These are phyloP conservation scores for Fragaria ananassa DNA, from an alignment of 306 rosid genomes.

Conservation along the genomic window DNA sequence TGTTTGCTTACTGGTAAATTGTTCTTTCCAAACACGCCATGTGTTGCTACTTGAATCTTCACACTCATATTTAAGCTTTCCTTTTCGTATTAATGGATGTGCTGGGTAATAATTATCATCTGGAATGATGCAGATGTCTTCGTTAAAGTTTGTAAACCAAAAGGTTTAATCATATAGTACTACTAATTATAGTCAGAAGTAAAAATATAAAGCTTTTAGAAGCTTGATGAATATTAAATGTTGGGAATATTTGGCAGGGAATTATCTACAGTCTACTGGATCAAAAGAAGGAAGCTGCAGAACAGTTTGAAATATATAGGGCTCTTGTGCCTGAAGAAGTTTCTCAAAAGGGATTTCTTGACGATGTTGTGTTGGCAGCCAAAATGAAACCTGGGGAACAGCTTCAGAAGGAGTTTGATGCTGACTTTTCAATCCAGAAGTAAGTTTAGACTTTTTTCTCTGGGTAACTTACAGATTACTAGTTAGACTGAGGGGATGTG, in stretches of 20 bases:
- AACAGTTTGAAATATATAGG: conserved; percentile 70
- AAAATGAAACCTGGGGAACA: conserved; percentile 48
- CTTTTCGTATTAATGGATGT: neutral
- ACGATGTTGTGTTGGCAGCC: conserved; percentile 72
- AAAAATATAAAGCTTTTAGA: neutral
- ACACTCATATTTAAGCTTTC: neutral
- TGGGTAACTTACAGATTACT: neutral
- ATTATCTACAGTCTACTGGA: conserved; percentile 76
- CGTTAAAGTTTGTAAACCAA: neutral
- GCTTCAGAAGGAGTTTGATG: conserved; percentile 52
- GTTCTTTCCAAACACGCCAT: neutral
- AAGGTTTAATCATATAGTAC: neutral
- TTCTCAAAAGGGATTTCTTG: conserved; percentile 81
- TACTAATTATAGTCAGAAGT: no score
- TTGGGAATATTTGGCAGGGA: conserved; percentile 50
- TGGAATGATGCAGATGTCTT: neutral
- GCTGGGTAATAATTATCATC: neutral
- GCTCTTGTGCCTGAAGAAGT: conserved; percentile 78
- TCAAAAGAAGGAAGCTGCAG: conserved; percentile 71
- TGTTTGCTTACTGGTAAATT: neutral
- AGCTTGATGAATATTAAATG: neutral
- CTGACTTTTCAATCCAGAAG: conserved; percentile 50
- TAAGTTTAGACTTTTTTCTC: conserved; percentile 5
- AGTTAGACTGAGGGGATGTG: neutral
- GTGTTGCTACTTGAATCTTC: conserved; percentile 22